Evolutionary conservation across 2,329 filamentous ascomycete genomes (phyloP).

Genomic region (Beauveria caledonica): DNA sequence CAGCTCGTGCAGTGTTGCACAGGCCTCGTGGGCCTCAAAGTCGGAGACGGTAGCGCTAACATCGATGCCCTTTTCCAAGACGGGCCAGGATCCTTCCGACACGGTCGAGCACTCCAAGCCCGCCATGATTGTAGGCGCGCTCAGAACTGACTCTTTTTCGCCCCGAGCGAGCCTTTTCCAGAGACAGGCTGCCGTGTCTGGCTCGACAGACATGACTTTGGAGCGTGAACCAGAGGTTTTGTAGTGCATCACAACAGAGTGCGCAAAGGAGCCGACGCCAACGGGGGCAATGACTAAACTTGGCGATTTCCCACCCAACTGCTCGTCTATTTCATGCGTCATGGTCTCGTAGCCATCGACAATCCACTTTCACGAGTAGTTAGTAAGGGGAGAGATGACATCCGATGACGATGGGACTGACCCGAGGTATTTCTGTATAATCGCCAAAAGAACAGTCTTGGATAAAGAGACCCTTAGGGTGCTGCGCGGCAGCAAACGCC

Average conservation of each 20-base stretch:
- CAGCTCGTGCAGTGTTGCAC: slow-evolving; percentile 40
- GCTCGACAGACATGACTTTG: slow-evolving; percentile 59
- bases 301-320: slow-evolving; percentile 33
- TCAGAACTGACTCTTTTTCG: slow-evolving; percentile 40
- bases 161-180: slow-evolving; percentile 43
- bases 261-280: slow-evolving; percentile 62
- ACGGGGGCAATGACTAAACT: slow-evolving; percentile 55
- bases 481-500: slow-evolving; percentile 35
- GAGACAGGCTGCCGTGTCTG: slow-evolving; percentile 54
- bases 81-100: slow-evolving; percentile 56
- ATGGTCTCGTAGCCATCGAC: slow-evolving; percentile 72
- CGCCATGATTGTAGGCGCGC: slow-evolving; percentile 60
- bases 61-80: slow-evolving; percentile 50
- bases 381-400: not conserved
- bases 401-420: slow-evolving; percentile 18
- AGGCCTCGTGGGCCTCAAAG: slow-evolving; percentile 50
- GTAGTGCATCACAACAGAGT: slow-evolving; percentile 59
- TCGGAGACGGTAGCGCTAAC: slow-evolving; percentile 54
- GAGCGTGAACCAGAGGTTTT: slow-evolving; percentile 33
- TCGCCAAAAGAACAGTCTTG: slow-evolving; percentile 61
- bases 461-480: slow-evolving; percentile 42
- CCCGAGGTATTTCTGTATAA: slow-evolving; percentile 57
- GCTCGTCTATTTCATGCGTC: slow-evolving; percentile 57
- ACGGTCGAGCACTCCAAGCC: slow-evolving; percentile 67
- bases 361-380: slow-evolving; percentile 46